Conservation (phyloP, 2,329 filamentous ascomycete species). For the Pseudogymnoascus sp. region DNA sequence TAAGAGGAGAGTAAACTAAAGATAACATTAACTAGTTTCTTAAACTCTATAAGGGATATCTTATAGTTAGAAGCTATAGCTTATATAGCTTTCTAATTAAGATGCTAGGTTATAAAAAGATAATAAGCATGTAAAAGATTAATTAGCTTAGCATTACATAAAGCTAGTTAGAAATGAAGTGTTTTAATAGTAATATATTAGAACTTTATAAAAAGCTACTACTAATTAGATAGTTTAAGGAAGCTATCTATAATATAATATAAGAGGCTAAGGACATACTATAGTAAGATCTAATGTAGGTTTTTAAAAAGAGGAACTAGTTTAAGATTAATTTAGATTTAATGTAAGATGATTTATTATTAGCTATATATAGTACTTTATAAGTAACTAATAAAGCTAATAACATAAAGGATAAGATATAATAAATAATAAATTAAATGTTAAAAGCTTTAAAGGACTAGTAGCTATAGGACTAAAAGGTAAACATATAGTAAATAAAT, state of each 20-base stretch:
- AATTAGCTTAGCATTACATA: neutral
- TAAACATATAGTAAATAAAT: neutral
- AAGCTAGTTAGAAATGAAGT: neutral
- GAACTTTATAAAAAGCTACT: neutral
- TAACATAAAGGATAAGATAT: neutral
- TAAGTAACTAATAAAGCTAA: neutral
- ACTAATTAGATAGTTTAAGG: neutral
- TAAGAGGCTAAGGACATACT: neutral
- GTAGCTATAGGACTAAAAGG: neutral
- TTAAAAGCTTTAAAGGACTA: neutral
- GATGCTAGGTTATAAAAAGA: neutral
- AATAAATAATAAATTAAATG: neutral
- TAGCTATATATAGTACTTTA: neutral
- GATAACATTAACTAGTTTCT: neutral
- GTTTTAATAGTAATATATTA: neutral
- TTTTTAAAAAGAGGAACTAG: neutral
- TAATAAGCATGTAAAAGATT: neutral
- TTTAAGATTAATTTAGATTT: neutral
- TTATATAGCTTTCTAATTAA: neutral
- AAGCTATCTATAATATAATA: neutral
- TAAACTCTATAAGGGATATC: neutral
- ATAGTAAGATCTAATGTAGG: neutral
- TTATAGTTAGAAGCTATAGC: neutral
- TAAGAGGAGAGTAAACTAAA: neutral
- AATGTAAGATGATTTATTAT: neutral